Conservation (phyloP, 805 yeast genomes). For the Peterozyma xylosa region DNA sequence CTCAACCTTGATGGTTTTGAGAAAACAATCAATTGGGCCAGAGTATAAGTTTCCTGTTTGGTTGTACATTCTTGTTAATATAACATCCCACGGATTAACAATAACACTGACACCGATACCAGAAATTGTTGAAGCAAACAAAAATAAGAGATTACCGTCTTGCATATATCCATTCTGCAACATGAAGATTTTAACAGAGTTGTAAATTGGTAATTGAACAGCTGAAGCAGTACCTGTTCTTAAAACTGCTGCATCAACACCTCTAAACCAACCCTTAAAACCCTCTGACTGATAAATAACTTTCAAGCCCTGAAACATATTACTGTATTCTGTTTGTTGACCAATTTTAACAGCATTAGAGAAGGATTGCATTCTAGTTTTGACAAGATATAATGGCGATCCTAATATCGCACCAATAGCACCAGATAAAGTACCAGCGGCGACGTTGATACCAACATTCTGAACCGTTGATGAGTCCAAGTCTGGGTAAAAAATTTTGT, state of each 20-base stretch:
- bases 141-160: slow-evolving; percentile 62
- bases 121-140: slow-evolving; percentile 65
- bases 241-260: slow-evolving; percentile 89
- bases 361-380: slow-evolving; percentile 95
- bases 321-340: slow-evolving; percentile 82
- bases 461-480: slow-evolving; percentile 41
- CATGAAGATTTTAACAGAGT: slow-evolving; percentile 60
- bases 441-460: slow-evolving; percentile 53
- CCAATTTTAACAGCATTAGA: slow-evolving; percentile 65
- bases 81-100: slow-evolving; percentile 97
- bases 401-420: slow-evolving; percentile 84
- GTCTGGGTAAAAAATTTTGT: slow-evolving; percentile 45
- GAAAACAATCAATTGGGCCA: slow-evolving; percentile 84
- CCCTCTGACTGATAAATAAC: slow-evolving; percentile 66
- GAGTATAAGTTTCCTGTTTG: slow-evolving; percentile 82
- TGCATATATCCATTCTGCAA: slow-evolving; percentile 41
- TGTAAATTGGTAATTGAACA: slow-evolving; percentile 89
- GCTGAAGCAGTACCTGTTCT: slow-evolving; percentile 96
- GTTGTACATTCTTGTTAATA: slow-evolving; percentile 90
- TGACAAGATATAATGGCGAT: slow-evolving; percentile 86
- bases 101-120: slow-evolving; percentile 92
- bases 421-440: slow-evolving; percentile 80
- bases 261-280: slow-evolving; percentile 71
- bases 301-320: slow-evolving; percentile 59
- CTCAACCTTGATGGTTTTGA: slow-evolving; percentile 75